Base-by-base conservation (phyloP, 768 basidiomycete species). In the Strobilomyces echinocephalus region DNA sequence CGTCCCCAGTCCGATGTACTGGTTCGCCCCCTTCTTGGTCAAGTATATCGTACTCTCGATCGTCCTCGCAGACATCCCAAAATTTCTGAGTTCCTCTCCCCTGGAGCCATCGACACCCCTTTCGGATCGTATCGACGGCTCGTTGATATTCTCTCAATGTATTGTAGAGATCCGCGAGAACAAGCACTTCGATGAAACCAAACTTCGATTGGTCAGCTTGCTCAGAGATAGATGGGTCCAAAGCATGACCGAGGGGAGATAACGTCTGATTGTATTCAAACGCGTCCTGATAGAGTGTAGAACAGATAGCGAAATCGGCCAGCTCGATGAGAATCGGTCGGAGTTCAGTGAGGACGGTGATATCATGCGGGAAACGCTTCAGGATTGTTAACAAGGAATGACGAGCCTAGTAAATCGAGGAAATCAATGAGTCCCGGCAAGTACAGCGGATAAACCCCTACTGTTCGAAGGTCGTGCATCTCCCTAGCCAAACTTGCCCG, bases 71-170 rank as follows among this genome's bases (percentile, higher is more conserved):
- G 20, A 78, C 67, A 58, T 93, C 89, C 93, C 94, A 97, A 53
- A 85, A 84, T 50, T 74, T 76, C 64, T 88, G 85, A 43, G 79
- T 73, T 31, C 71, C 73, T 31, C 95, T 74, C 0, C 91, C 91
- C 67, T 97, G 91, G n/a, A 97, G 69, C 95, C 95, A 98, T 50
- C 95, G 73, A 47, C 81, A 86, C 1, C 94, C 95, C 48, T 74
- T 76, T 44, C 87, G 78, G 47, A 95, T 84, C 1, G 82, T 79
- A 12, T 80, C 75, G 15, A 92, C 73, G 0, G 88, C 88, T 39
- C 78, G 74, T 34, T 83, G 83, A 61, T 87, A 76, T 54, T 89
- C 81, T 1, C 80, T 83, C 26, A 86, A 72, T 1, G 81, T 78
- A 57, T 91, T 86, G 61, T 90, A 83, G 44, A 95, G 74, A 63